A percentile compares a stretch with the other conserved stretches of the same genome.
phyloP scores from a whole-genome alignment of 2,329 filamentous ascomycete species.

The Arthrobotrys pseudoclavata region DNA sequence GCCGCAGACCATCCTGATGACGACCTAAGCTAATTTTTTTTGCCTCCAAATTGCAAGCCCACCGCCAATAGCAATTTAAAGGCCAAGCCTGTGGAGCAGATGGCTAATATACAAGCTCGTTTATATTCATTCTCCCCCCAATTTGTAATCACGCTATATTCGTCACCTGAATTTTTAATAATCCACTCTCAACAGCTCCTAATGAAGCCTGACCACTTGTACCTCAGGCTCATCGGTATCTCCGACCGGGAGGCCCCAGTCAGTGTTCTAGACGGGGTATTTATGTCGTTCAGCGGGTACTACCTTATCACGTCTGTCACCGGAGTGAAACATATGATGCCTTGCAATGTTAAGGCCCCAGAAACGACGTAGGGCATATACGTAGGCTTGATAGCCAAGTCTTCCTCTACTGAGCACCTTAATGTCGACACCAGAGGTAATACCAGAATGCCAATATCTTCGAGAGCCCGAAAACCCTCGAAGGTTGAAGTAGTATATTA shows the following conservation, averaged over 20 bases:
- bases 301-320: slow-evolving; percentile 26
- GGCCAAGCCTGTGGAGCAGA: slow-evolving; percentile 11
- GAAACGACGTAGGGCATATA: slow-evolving; percentile 18
- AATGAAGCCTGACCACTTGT: slow-evolving; percentile 16
- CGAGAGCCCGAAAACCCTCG: neutral
- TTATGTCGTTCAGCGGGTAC: slow-evolving; percentile 24
- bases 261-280: slow-evolving; percentile 7
- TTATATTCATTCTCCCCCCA: slow-evolving; percentile 24
- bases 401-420: neutral
- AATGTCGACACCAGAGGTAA: slow-evolving; percentile 25
- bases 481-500: slow-evolving; percentile 36
- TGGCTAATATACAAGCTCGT: neutral
- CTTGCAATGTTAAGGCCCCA: neutral
- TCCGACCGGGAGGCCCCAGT: slow-evolving; percentile 32
- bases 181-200: slow-evolving; percentile 20
- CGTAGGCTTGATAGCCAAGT: slow-evolving; percentile 6
- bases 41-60: slow-evolving; percentile 57
- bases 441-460: slow-evolving; percentile 7
- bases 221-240: slow-evolving; percentile 32
- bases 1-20: slow-evolving; percentile 42
- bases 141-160: slow-evolving; percentile 58
- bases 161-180: slow-evolving; percentile 50
- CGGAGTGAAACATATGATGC: slow-evolving; percentile 47
- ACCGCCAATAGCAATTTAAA: slow-evolving; percentile 45
- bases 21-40: slow-evolving; percentile 32